phyloP scores from a whole-genome alignment of 495 filamentous ascomycete species.

The Aspergillus baeticus region DNA sequence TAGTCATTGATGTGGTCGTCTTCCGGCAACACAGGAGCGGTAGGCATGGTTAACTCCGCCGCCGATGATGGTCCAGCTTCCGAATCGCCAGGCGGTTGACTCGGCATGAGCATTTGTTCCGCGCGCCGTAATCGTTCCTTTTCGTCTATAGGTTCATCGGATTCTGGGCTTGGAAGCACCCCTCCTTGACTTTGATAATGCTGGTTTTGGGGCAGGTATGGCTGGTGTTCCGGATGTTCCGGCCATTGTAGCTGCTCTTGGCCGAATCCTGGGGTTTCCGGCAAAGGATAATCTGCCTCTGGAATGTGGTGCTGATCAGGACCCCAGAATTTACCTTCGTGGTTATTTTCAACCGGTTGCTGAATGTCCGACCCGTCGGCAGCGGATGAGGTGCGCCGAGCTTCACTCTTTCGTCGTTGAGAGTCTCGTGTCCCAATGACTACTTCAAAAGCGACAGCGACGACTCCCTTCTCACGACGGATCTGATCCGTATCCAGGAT shows the following conservation, averaged over 20 bases:
- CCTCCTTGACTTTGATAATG: constrained; percentile 26
- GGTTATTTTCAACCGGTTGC: constrained; percentile 16
- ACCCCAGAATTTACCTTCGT: constrained; percentile 31
- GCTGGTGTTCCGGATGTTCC: constrained; percentile 29
- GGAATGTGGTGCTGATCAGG: constrained; percentile 26
- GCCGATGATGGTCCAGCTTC: constrained; percentile 45
- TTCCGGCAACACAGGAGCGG: constrained; percentile 40
- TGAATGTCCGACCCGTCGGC: constrained; percentile 22
- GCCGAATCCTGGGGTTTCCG: constrained; percentile 38
- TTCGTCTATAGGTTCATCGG: constrained; percentile 60
- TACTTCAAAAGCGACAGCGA: constrained; percentile 79
- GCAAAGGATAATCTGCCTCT: constrained; percentile 29
- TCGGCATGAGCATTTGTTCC: constrained; percentile 69
- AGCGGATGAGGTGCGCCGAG: constrained; percentile 26
- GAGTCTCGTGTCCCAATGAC: constrained; percentile 87
- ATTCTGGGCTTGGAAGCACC: constrained; percentile 53
- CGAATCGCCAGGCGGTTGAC: constrained; percentile 56
- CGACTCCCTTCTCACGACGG: constrained; percentile 81
- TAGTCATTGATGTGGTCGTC: constrained; percentile 41
- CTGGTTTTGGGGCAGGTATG: too few species aligned
- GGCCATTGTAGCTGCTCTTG: constrained; percentile 30
- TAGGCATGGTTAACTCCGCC: constrained; percentile 23
- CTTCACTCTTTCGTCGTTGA: constrained; percentile 53
- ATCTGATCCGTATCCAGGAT: constrained; percentile 90
- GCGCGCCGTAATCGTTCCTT: constrained; percentile 67